Conservation (phyloP, 1,284 basidiomycete genomes). For the Cryptococcus amylolentus region DNA sequence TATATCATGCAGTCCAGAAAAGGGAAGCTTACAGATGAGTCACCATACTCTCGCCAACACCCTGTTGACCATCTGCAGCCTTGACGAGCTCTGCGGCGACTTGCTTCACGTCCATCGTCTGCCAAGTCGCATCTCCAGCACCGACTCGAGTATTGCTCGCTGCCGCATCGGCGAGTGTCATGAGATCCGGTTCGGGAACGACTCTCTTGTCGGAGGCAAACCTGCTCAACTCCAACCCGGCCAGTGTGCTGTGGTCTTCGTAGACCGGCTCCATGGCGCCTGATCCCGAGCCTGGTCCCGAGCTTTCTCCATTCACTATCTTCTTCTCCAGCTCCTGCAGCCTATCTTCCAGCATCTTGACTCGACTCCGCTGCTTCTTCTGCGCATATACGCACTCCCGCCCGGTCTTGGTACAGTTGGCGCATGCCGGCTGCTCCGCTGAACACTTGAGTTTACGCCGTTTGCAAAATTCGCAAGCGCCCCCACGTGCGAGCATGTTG, state of each 20-base stretch:
- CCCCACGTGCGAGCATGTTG: conserved; percentile 46
- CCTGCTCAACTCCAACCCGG: neutral
- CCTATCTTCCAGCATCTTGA: conserved; percentile 44
- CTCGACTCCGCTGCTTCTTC: conserved; percentile 43
- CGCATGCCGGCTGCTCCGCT: conserved; percentile 42
- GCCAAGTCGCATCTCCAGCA: conserved; percentile 23
- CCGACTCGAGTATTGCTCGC: conserved; percentile 24
- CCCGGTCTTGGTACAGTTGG: conserved; percentile 34
- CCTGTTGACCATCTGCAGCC: conserved; percentile 28
- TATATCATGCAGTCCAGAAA: too few relatives aligned
- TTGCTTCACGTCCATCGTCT: conserved; percentile 24
- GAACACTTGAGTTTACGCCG: conserved; percentile 48
- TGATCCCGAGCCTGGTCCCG: neutral
- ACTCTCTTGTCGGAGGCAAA: conserved; percentile 3
- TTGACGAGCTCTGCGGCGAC: conserved; percentile 32
- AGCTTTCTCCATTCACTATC: conserved; percentile 7
- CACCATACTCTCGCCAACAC: conserved; percentile 40
- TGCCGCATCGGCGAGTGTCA: conserved; percentile 49
- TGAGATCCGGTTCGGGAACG: conserved; percentile 39
- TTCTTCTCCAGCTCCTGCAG: conserved; percentile 41
- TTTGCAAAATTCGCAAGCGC: conserved; percentile 50
- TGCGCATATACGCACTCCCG: conserved; percentile 46
- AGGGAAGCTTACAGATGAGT: conserved; percentile 34
- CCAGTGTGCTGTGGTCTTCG: neutral
- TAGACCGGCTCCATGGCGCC: neutral